Percentiles rank a stretch among this genome's conserved stretches.
Conservation (phyloP, 2,329 filamentous ascomycete genomes). For the Colletotrichum ledebouriae region DNA sequence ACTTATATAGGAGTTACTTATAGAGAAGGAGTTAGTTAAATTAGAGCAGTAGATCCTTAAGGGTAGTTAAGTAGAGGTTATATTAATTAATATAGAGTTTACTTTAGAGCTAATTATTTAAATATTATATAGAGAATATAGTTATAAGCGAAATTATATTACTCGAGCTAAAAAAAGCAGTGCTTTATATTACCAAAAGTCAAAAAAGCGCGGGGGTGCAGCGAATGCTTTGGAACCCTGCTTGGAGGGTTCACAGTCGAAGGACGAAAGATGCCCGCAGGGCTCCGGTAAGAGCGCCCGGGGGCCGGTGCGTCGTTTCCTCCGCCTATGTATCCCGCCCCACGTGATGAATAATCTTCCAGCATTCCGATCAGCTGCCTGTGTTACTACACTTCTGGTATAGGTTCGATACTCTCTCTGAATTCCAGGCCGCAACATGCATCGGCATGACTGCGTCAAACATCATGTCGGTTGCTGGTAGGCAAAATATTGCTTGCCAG, state of each 20-base stretch:
- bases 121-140: no score
- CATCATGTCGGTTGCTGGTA: slow-evolving; percentile 20
- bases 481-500: not conserved
- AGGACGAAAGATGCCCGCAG: slow-evolving; percentile 19
- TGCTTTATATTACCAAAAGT: no score
- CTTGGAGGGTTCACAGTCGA: slow-evolving; percentile 23
- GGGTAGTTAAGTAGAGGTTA: no score
- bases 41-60: no score
- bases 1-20: no score
- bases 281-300: slow-evolving; percentile 19
- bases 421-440: not conserved
- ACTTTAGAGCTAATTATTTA: no score
- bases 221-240: no score
- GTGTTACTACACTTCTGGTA: not conserved
- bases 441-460: slow-evolving; percentile 12
- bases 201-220: no score
- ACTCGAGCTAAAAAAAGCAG: no score
- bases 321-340: not conserved
- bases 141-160: no score
- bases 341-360: slow-evolving; percentile 4
- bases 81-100: no score
- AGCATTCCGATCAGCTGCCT: slow-evolving; percentile 7
- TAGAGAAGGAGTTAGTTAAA: no score
- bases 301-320: slow-evolving; percentile 5
- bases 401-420: not conserved